A percentile compares a stretch with the other conserved stretches of the same genome.
Conservation (phyloP, 495 filamentous ascomycete species). For the Daldinia decipiens region DNA sequence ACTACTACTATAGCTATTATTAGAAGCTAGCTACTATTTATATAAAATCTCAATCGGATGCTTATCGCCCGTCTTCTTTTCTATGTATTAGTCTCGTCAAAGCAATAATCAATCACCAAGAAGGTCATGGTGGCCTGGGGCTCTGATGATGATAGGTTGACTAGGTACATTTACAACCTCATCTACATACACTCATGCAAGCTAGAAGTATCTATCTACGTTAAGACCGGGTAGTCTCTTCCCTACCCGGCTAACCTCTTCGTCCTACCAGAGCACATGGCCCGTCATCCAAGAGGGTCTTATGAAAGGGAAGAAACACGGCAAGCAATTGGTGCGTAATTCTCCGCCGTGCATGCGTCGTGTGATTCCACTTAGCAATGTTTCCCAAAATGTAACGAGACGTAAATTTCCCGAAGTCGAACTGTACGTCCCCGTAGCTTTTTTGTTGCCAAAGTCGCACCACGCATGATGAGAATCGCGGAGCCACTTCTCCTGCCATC, state of each 20-base stretch:
- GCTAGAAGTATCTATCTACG: neutral
- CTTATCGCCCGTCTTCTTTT: slow-evolving; percentile 9
- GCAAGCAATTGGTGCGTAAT: slow-evolving; percentile 44
- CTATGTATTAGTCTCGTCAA: neutral
- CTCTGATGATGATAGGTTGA: neutral
- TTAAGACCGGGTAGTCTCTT: slow-evolving; percentile 3
- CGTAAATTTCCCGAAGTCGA: slow-evolving; percentile 53
- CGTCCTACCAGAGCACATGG: slow-evolving; percentile 50
- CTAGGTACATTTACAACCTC: neutral
- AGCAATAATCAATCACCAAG: slow-evolving; percentile 1
- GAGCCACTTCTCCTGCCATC: slow-evolving; percentile 43
- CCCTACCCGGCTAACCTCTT: slow-evolving; percentile 15
- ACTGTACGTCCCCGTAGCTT: slow-evolving; percentile 47
- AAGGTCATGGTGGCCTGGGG: no score
- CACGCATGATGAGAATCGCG: slow-evolving; percentile 12
- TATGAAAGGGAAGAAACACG: neutral
- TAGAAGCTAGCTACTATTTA: no score
- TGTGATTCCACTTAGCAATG: slow-evolving; percentile 38
- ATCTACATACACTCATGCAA: slow-evolving; percentile 8
- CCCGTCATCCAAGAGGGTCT: slow-evolving; percentile 21
- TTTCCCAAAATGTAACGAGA: slow-evolving; percentile 36
- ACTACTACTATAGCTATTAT: neutral
- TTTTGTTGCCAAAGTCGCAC: slow-evolving; percentile 43
- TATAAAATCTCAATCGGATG: neutral
- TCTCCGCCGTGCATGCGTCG: slow-evolving; percentile 44